Base-by-base conservation (phyloP, 345 rosid species). In the Citropsis articulata region DNA sequence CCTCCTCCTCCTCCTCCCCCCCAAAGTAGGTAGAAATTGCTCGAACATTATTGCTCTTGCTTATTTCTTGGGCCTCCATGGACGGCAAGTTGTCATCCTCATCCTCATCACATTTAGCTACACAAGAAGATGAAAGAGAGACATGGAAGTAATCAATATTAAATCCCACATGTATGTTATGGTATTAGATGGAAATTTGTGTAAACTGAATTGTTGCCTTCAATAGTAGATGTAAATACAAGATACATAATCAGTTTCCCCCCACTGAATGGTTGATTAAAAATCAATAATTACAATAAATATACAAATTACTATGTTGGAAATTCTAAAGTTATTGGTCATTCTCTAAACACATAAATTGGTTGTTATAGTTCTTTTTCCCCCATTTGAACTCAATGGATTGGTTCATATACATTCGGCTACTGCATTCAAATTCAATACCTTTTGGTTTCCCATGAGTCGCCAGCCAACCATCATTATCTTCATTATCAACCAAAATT, bases 361-460 rank as follows among this genome's bases (percentile, higher is more conserved):
- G 55, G 45, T 40, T 40, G 13, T 40, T 40, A 40, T 40, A 40
- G 45, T 9, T 0, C 0, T 2, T 9, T 2, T 10, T 10, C 45
- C 45, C 0, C 45, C 36, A 30, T 9, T 31, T 21, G 42, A 71
- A 71, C 25, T 72, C 64, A 56, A 56, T 38, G 64, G 4, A 13
- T 19, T 60, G 4, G n/a, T 27, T 60, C 31, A 21, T 27, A 6
- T 0, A 53, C 7, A n/a, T 5, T 76, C n/a, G 5, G 53, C 33
- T 66, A 24, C 36, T 24, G 55, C 71, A 53, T 30, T 75, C n/a
- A 66, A 50, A 64, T 56, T 6, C 18, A 33, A 12, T 70, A 94
- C 99, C 98, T 94, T 87, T 92, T 2, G 98, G 99, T 84, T 89
- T 92, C 75, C 99, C 99, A 76, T 97, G 98, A 57, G 99, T 97